These are phyloP conservation scores for Colletotrichum somersetense DNA, from an alignment of 2,329 filamentous ascomycete species.

Conservation along the genomic window DNA sequence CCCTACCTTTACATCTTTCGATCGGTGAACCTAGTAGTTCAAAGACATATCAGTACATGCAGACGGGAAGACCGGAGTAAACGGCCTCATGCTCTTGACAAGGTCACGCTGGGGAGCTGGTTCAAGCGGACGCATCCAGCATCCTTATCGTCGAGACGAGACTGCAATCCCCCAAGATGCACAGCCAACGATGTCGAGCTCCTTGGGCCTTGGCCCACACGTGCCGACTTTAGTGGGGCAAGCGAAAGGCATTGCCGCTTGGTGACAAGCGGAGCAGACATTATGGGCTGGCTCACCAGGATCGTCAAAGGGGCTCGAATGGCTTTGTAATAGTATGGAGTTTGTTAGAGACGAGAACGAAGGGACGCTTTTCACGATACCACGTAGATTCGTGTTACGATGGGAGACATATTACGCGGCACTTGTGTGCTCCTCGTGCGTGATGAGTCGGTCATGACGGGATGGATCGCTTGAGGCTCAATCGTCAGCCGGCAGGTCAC, in stretches of 20 bases:
- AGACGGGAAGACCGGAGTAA: conserved; percentile 9
- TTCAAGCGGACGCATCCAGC: conserved; percentile 11
- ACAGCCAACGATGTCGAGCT: background rate
- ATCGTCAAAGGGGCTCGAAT: background rate
- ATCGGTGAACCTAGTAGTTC: background rate
- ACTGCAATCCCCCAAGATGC: background rate
- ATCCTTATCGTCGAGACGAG: background rate
- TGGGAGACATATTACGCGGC: background rate
- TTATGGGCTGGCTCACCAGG: background rate
- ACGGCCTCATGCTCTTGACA: conserved; percentile 22
- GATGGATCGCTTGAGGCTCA: conserved; percentile 30
- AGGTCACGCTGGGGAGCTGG: conserved; percentile 15
- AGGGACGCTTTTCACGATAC: background rate
- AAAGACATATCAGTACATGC: background rate
- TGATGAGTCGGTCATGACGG: conserved; percentile 1
- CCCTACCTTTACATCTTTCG: no score
- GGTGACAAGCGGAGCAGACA: background rate
- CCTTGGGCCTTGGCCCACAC: background rate
- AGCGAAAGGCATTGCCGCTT: conserved; percentile 4
- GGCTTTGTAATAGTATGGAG: conserved; percentile 19
- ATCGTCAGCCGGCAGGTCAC: background rate
- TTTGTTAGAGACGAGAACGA: background rate
- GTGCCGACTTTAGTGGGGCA: background rate
- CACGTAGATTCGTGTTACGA: background rate
- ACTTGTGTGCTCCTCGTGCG: background rate